Evolutionary conservation across 371 early-diverging fungal genomes (phyloP), one percentile per base, ranked within the genome.

Genomic region (Rhizopus delemar): DNA sequence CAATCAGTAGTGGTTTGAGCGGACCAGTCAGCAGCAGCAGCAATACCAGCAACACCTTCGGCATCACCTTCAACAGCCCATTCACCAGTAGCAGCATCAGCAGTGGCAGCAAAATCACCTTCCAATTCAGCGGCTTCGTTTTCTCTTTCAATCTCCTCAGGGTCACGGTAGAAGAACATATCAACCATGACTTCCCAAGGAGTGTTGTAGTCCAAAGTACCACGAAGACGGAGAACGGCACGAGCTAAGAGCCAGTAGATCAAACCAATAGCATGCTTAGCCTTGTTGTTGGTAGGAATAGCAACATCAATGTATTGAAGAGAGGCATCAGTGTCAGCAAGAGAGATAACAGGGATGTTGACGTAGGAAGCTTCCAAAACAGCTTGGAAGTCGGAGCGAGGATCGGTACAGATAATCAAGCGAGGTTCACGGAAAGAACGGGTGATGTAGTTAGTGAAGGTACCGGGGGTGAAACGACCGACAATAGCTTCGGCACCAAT

Each of bases 251-350:
- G 84, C 91, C 93, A 99, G 90, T 93, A 96, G 71, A 89, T 90
- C 55, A 97, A 88, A 83, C 99, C 99, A 74, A 99, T 93, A 69
- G 99, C 80, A 86, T 95, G 91, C 86, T 98, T 97, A 67, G 90
- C 92, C 83, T 97, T 90, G 92, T 98, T 99, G 94, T 99, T 99
- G 82, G 93, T 90, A 69, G 99, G 99, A 86, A 99, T 99, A 70
- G 22, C 22, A 22, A 22, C 22, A 22, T 22, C 22, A 22, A 22
- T 22, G 22, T 22, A 22, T 22, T 22, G 95, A 73, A 98, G 85
- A 51, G 93, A 88, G 53, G 97, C 92, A 89, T 99, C 99, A 57
- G 98, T 91, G 86, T 99, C 99, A 78, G 92, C 90, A 78, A 99
- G 90, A 66, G 99, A 99, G 76, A 99, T 99, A 71, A 94, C 93